Evolutionary conservation across 768 basidiomycete genomes (phyloP), one percentile per base, ranked within the genome.

Genomic region (Terana coerulea): DNA sequence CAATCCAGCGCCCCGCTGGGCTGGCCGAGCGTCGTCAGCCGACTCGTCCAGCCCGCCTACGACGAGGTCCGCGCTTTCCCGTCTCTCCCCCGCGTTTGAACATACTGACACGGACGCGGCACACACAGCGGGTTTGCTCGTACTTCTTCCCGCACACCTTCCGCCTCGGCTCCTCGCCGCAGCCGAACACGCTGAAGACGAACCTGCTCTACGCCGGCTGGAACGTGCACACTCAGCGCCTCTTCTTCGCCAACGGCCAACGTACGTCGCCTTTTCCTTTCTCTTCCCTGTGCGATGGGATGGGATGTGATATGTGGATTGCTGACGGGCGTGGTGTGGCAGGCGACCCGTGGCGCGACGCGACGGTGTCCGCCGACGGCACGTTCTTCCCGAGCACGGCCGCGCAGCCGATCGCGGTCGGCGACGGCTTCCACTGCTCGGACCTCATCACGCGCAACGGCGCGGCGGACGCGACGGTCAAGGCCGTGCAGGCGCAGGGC

Each of bases 271-370:
- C 31, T 30, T 42, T 39, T 15, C 11, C 22, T 11, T 28, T 24
- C 34, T 12, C 1, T 3, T n/a, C 43, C 2, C 7, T 19, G 10
- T 17, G 45, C n/a, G n/a, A n/a, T n/a, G n/a, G n/a, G n/a, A n/a
- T 31, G 30, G 9, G 21, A 2, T n/a, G 54, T 4, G 22, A 24
- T 24, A 24, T 5, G 47, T 22, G 39, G 2, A 58, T 15, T 26
- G 41, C n/a, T 22, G n/a, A 45, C 41, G 9, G 9, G 2, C 30
- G n/a, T 21, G 21, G 10, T 30, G 14, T 34, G 36, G 30, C 35
- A 87, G 85, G 83, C 37, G 86, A 88, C 59, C 86, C 87, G 15
- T 88, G 86, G 86, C 75, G 78, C 44, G 81, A 83, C 48, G 77
- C 80, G 5, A 88, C 86, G 0, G 71, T 87, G 5, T 87, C 86